Evolutionary conservation across 148 eudicot genomes (phyloP), one percentile per base, ranked within the genome.

Genomic region (Chenopodium formosanum): DNA sequence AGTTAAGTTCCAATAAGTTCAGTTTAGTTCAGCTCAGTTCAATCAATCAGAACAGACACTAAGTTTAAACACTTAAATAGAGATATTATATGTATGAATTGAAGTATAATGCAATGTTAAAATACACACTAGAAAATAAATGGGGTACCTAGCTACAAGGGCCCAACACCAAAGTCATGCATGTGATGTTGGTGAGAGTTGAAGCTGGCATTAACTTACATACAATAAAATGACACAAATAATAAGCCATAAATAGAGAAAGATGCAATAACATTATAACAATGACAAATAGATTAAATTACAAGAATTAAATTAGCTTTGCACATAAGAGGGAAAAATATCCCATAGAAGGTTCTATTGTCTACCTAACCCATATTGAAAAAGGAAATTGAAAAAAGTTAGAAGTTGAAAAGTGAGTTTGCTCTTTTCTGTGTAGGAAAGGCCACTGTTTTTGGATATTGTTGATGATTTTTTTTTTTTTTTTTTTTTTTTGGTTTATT

Each of bases 341-440:
- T 85, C 79, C 63, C 9, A 75, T 81, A 81, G 88, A 91, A 91
- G 86, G 82, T 91, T 91, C 90, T 82, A 86, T 52, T 85, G 84
- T 82, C 86, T 85, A 91, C 93, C 91, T 91, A 91, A 89, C 91
- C 48, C 88, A 82, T 56, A 48, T 84, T 73, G 75, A 80, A 29
- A 79, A 74, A 64, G 63, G 7, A 58, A 79, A 69, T 23, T 74
- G 34, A 70, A 78, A 74, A 40, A 74, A 53, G 20, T 25, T 76
- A 78, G 81, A 58, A 52, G 85, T 76, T 79, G 79, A 82, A 87
- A 86, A 89, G 82, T 80, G 76, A 76, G 56, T 44, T 29, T 67
- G 32, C 70, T 80, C 79, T 85, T 76, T 80, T 60, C 58, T 58
- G 12, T 52, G 29, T 34, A 31, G 76, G 76, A 82, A 70, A 71